Evolutionary conservation across 495 filamentous ascomycete species (phyloP).

Genomic region (Podospora anserina): DNA sequence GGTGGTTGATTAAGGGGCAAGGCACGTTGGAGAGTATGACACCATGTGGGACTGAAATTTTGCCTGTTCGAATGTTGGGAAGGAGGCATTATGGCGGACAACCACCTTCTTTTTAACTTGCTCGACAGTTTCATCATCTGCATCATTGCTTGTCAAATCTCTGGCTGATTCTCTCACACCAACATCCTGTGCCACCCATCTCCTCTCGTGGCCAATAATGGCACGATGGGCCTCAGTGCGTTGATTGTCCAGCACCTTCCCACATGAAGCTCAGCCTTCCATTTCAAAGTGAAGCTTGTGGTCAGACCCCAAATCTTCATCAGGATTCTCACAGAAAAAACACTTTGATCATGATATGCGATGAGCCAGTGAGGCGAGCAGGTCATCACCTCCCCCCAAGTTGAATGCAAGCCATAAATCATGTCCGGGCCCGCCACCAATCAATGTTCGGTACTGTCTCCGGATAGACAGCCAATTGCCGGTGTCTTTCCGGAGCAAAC

Average conservation of each 20-base stretch:
- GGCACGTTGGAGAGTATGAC: not conserved
- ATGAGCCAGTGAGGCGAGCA: constrained; percentile 6
- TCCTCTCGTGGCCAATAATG: not conserved
- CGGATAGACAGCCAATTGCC: constrained; percentile 10
- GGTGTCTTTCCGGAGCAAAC: constrained; percentile 3
- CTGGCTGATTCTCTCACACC: not conserved
- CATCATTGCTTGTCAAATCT: too few relatives aligned
- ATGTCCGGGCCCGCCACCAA: constrained; percentile 8
- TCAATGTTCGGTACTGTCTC: constrained; percentile 16
- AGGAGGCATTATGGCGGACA: not conserved
- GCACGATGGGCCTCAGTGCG: constrained; percentile 14
- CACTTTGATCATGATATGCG: not conserved
- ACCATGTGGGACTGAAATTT: not conserved
- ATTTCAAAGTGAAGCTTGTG: not conserved
- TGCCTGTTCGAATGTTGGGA: not conserved
- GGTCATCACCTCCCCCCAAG: constrained; percentile 3
- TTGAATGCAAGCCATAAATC: not conserved
- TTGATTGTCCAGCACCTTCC: constrained; percentile 13
- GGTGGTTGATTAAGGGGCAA: not conserved
- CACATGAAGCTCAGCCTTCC: constrained; percentile 1
- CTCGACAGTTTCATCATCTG: not conserved
- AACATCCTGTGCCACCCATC: not conserved
- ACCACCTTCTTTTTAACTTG: not conserved
- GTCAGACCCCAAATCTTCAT: constrained; percentile 1
- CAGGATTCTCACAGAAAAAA: not conserved